Conservation (phyloP, 768 basidiomycete species). For the Filobasidium floriforme region DNA sequence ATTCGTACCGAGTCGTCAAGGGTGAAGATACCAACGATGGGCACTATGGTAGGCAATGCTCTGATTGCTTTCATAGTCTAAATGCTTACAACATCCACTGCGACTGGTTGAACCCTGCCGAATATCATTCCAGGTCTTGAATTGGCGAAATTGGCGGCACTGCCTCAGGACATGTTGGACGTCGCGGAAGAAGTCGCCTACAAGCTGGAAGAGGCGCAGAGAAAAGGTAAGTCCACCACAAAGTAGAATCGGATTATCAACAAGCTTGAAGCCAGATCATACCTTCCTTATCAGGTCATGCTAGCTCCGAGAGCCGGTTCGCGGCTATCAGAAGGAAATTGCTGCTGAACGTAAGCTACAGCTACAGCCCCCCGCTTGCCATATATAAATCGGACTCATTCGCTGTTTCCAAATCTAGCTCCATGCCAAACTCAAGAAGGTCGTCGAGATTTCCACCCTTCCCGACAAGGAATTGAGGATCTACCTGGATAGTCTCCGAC, state of each 20-base stretch:
- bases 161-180: constrained; percentile 63
- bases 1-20: constrained; percentile 42
- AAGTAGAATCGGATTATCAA: neutral
- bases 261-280: neutral
- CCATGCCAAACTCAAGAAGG: constrained; percentile 66
- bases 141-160: constrained; percentile 75
- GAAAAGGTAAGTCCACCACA: constrained; percentile 49
- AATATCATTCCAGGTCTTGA: constrained; percentile 59
- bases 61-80: neutral
- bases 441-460: constrained; percentile 62
- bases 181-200: constrained; percentile 60
- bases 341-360: neutral
- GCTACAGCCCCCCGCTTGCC: neutral
- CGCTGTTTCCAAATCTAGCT: constrained; percentile 49
- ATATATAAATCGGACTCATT: too few species aligned
- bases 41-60: constrained; percentile 38
- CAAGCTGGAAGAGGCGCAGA: constrained; percentile 56
- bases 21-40: constrained; percentile 29
- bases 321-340: neutral
- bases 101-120: too few species aligned
- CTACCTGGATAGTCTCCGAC: constrained; percentile 62
- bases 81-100: neutral
- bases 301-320: neutral
- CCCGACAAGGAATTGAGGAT: constrained; percentile 61
- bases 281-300: neutral